These are phyloP conservation scores for Parafenestella ontariensis DNA, from an alignment of 2,329 filamentous ascomycete genomes.

Conservation along the genomic window DNA sequence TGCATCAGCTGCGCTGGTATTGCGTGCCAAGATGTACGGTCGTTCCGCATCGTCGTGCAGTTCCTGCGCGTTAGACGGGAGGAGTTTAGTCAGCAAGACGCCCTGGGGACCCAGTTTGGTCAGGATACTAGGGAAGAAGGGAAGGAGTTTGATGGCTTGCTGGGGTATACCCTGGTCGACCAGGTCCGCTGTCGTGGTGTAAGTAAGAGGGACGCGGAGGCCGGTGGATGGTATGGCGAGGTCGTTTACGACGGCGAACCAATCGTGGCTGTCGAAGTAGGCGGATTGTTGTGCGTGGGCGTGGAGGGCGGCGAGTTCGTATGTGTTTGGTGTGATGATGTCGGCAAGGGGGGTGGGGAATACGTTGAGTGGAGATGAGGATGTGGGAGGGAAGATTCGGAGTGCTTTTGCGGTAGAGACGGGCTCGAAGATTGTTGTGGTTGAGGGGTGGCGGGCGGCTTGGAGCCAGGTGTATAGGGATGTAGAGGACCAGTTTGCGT, in stretches of 20 bases:
- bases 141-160: constrained; percentile 82
- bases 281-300: constrained; percentile 69
- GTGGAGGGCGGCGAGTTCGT: constrained; percentile 84
- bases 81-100: constrained; percentile 75
- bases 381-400: constrained; percentile 65
- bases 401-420: constrained; percentile 83
- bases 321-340: constrained; percentile 80
- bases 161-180: constrained; percentile 84
- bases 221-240: constrained; percentile 75
- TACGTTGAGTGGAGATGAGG: constrained; percentile 70
- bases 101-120: constrained; percentile 82
- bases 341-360: constrained; percentile 72
- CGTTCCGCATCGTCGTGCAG: constrained; percentile 68
- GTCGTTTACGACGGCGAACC: constrained; percentile 82
- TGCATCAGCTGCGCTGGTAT: constrained; percentile 52
- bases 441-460: constrained; percentile 56
- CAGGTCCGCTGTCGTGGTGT: constrained; percentile 69
- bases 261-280: constrained; percentile 72
- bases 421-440: constrained; percentile 78
- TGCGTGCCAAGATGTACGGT: constrained; percentile 74
- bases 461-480: constrained; percentile 73
- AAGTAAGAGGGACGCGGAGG: constrained; percentile 74
- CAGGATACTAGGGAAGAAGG: constrained; percentile 83
- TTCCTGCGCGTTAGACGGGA: constrained; percentile 71
- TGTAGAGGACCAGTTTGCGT: constrained; percentile 80